A percentile compares a stretch with the other conserved stretches of the same genome.
These are phyloP conservation scores for Pelargonium citronellum DNA, from an alignment of 441 rosid species.

Conservation along the genomic window DNA sequence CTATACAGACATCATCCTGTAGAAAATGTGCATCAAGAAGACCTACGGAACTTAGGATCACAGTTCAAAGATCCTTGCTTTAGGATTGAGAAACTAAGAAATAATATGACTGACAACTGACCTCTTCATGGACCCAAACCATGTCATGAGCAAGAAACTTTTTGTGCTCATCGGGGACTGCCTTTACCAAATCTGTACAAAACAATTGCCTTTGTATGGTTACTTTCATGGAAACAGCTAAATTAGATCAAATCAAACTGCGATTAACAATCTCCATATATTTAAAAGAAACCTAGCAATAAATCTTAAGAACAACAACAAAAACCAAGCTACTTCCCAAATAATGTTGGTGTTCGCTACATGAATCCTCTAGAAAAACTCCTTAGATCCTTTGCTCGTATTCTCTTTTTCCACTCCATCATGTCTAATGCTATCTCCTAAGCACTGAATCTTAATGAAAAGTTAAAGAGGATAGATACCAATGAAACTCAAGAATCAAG, in stretches of 20 bases:
- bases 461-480: no score
- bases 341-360: background rate
- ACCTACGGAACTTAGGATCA: background rate
- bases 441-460: no score
- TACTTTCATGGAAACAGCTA: background rate
- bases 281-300: background rate
- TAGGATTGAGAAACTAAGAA: background rate
- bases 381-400: background rate
- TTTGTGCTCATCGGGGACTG: slow-evolving; percentile 73
- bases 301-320: background rate
- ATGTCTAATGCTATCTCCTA: no score
- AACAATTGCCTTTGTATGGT: slow-evolving; percentile 11
- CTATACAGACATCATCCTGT: slow-evolving; percentile 62
- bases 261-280: background rate
- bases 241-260: background rate
- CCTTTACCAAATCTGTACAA: slow-evolving; percentile 55
- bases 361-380: background rate
- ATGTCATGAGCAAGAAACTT: slow-evolving; percentile 55
- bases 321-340: background rate
- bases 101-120: slow-evolving; percentile 16
- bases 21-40: background rate
- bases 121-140: slow-evolving; percentile 90
- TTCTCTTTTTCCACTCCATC: background rate
- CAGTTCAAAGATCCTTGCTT: background rate
- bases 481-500: no score